Base-by-base conservation (phyloP, 495 filamentous ascomycete species). In the Aspergillus taichungensis region DNA sequence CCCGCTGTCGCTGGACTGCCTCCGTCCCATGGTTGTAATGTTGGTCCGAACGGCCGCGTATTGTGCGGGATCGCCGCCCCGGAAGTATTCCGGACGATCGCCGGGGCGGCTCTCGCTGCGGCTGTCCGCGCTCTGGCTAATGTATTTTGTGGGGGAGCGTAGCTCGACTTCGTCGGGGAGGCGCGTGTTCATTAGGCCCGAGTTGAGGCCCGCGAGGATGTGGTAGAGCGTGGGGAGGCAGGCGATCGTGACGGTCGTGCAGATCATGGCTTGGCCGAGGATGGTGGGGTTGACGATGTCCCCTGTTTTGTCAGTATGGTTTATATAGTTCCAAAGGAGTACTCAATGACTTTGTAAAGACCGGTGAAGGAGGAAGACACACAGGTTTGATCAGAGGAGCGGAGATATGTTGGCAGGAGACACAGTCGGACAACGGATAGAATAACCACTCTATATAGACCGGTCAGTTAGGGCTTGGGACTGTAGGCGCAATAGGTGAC, bases 221-320 rank as follows among this genome's bases (percentile, higher is more conserved):
- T 60, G 61, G 45, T 62, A 63, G 18, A 67, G 56, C n/a, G 63
- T 61, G 12, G 63, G 63, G 6, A 67, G 34, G 34, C 61, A 62
- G 14, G 63, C 58, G 28, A 55, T 47, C n/a, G 52, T 57, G 30
- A 67, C 39, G 12, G 56, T 51, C 8, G 54, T 50, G 33, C 52
- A 45, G 50, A 62, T 59, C 59, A 62, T 62, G 31, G 51, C 36
- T 30, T 62, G 53, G 14, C 45, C 42, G 46, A 45, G 40, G 18
- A 49, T 40, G n/a, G 43, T 34, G 14, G 43, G 45, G 24, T 18
- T 18, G 13, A 52, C 37, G 14, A 56, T 41, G 8, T 46, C 42
- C 58, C 58, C 58, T 61, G 24, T 10, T 8, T n/a, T 18, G 6
- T 40, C 46, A 34, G 18, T 24, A 24, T 24, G 4, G 18, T 2